Evolutionary conservation across 179 eudicot genomes (phyloP).

Genomic region (Gypsophila paniculata): DNA sequence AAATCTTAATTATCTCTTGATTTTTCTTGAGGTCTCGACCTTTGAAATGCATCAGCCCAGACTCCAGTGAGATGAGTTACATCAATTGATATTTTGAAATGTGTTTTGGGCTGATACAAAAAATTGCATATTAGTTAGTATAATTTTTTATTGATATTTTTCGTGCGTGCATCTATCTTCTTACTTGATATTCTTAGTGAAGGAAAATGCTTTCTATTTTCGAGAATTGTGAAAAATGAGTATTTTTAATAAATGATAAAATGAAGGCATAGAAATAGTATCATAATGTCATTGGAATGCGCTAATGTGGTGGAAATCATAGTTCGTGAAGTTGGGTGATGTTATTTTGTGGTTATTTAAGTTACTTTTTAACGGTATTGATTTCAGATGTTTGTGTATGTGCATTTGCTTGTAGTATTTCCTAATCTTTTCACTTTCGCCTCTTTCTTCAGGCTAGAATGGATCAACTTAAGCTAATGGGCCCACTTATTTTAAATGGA

Average conservation of each 20-base stretch:
- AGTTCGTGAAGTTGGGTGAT: neutral
- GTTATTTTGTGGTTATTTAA: neutral
- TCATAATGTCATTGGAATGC: neutral
- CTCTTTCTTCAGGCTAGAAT: conserved; percentile 54
- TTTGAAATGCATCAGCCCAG: conserved; percentile 11
- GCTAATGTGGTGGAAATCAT: neutral
- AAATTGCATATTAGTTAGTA: no score
- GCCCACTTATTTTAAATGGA: conserved; percentile 78
- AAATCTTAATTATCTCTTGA: neutral
- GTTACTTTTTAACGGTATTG: neutral
- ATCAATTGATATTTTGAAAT: conserved; percentile 7
- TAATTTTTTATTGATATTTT: no score
- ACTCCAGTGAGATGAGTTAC: neutral
- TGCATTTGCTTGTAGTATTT: conserved; percentile 9
- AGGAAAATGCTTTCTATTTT: neutral
- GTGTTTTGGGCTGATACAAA: neutral
- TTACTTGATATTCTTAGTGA: conserved; percentile 11
- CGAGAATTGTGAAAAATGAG: neutral
- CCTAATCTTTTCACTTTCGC: conserved; percentile 15
- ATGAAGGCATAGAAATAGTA: conserved; percentile 9
- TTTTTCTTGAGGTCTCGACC: neutral
- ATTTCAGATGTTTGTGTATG: neutral
- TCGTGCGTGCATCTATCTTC: neutral
- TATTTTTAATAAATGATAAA: neutral
- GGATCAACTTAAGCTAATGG: conserved; percentile 91